Evolutionary conservation across 1,284 basidiomycete genomes (phyloP), one percentile per base, ranked within the genome.

Genomic region (Sphaerobolus stellatus): DNA sequence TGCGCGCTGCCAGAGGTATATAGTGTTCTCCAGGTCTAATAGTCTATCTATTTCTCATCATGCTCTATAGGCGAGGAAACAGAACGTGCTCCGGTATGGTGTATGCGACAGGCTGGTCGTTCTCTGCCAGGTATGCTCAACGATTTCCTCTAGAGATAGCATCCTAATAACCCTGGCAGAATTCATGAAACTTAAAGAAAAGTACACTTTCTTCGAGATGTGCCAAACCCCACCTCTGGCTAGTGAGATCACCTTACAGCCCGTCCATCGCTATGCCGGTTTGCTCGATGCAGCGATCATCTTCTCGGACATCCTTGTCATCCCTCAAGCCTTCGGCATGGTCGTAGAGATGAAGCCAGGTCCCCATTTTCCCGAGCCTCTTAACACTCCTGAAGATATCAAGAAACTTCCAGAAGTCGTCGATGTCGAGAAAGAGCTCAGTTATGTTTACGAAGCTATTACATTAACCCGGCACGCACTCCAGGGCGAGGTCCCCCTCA

Each of bases 51-150:
- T 24, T 20, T 48, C 24, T 55, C 22, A 13, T 18, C 14, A 43
- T 43, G 14, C 20, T 38, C 5, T 34, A 28, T 49, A 88, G 92
- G 94, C 13, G 86, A 96, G 72, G 78, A 83, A 69, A 95, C 94
- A 0, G 90, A 92, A 66, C 84, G 92, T 56, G 93, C 96, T 2
- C 96, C 96, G 13, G 94, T 97, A 58, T 99, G 96, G 96, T 91
- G 98, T 58, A 99, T 99, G 96, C 84, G 97, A 30, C 96, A 99
- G 70, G 97, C 97, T 20, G 95, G 96, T 44, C 82, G 95, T 52
- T 97, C 97, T 73, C 83, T 98, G 49, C 94, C 94, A 71, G 94
- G 93, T 93, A 65, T 71, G 78, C 71, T 49, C n/a, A n/a, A n/a
- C n/a, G 14, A n/a, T 27, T 25, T 14, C 33, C 30, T 28, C 18